Evolutionary conservation across 495 filamentous ascomycete species (phyloP), one percentile per base, ranked within the genome.

Genomic region (Amphirosellinia nigrospora): DNA sequence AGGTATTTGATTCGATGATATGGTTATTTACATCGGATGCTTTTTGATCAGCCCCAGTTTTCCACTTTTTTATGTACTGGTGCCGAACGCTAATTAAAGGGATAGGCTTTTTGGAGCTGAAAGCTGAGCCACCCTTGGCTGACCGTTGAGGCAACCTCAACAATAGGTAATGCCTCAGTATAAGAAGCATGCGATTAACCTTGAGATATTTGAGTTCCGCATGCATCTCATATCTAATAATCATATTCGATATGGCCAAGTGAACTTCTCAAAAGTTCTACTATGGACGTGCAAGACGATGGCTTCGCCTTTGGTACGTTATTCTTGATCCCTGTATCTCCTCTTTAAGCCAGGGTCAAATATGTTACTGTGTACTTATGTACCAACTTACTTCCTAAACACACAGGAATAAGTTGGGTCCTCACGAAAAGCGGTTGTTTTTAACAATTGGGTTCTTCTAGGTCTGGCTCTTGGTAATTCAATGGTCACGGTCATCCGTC

Each of bases 261-360:
- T 30, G 36, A 15, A 32, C 9, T 19, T n/a, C 48, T 19, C 23
- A 4, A 36, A 7, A 43, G 15, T 11, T 66, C 21, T 2, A 32
- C 36, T 13, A 68, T 68, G 66, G 66, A 68, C 41, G 55, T 61
- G n/a, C 30, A 30, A 21, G 66, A 61, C 9, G 21, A 39, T 4
- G 10, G 21, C n/a, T 53, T 69, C 11, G 58, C 62, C 52, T 23
- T 36, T 16, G 11, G 58, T 61, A 41, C 4, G 58, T 61, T 61
- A 61, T 26, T 41, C 36, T 10, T n/a, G 3, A 34, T 15, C 4
- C 30, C 16, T 58, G 15, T 30, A 19, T 16, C 30, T 53, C 50
- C 50, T 53, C 0, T 28, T 13, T 6, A 53, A 30, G 23, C 26
- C 28, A 16, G 19, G 45, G 0, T 46, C 8, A 19, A 21, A 46